Percentiles rank a stretch among this genome's conserved stretches.
phyloP scores from a whole-genome alignment of 2,329 filamentous ascomycete species.

The Colletotrichum australisinense region DNA sequence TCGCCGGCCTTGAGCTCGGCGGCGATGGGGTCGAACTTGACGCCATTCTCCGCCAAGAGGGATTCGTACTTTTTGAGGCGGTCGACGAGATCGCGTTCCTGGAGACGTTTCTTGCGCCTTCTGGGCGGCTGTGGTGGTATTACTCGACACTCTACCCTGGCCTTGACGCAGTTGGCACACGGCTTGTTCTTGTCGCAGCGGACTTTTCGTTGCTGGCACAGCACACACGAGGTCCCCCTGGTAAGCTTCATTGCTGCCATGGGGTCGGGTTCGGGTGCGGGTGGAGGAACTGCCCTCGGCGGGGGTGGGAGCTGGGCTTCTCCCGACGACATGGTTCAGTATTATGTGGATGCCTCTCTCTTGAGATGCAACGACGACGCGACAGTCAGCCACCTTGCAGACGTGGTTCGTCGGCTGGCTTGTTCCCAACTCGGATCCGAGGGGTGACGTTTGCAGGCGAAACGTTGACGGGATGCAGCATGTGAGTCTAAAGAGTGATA shows the following conservation, averaged over 20 bases:
- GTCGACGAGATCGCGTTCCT: conserved; percentile 77
- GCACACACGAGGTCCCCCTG: conserved; percentile 72
- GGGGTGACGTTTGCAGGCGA: conserved; percentile 28
- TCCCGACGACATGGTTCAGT: conserved; percentile 35
- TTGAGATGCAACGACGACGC: not conserved
- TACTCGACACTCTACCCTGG: conserved; percentile 70
- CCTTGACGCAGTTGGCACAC: conserved; percentile 76
- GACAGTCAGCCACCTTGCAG: conserved; percentile 13
- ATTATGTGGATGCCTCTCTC: conserved; percentile 26
- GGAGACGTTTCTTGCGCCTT: conserved; percentile 71
- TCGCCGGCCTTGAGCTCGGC: conserved; percentile 55
- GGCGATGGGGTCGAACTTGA: conserved; percentile 76
- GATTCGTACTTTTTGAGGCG: conserved; percentile 76
- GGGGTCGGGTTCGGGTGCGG: conserved; percentile 48
- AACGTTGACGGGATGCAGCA: conserved; percentile 20
- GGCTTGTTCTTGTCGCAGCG: conserved; percentile 80
- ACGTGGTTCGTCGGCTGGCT: conserved; percentile 25
- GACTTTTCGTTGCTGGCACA: conserved; percentile 82
- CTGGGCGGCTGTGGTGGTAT: conserved; percentile 67
- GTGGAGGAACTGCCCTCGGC: conserved; percentile 38
- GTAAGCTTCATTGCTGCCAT: conserved; percentile 63
- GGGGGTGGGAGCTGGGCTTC: conserved; percentile 37
- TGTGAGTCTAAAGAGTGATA: conserved; percentile 17
- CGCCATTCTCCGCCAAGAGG: conserved; percentile 72
- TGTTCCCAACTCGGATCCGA: conserved; percentile 32